Evolutionary conservation across 805 yeast species (phyloP).

Genomic region (Metschnikowia corniflorae): DNA sequence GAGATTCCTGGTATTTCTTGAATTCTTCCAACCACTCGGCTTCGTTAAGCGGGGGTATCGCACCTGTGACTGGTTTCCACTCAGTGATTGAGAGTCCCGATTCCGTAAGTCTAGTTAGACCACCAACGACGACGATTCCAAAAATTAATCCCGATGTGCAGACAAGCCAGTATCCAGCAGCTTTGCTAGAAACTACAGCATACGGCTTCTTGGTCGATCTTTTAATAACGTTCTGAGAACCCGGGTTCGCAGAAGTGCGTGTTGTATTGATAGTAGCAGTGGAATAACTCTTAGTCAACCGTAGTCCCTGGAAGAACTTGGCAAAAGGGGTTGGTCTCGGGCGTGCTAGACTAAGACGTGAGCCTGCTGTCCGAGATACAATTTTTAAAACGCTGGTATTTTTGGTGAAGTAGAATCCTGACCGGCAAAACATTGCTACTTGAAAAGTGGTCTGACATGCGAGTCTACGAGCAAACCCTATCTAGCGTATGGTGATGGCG

Average conservation of each 20-base stretch:
- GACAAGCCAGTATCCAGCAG: slow-evolving; percentile 82
- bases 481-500: not conserved
- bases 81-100: slow-evolving; percentile 95
- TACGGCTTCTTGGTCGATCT: slow-evolving; percentile 3
- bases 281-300: too few relatives aligned
- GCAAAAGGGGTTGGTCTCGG: slow-evolving; percentile 10
- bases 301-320: slow-evolving; percentile 3
- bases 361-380: slow-evolving; percentile 21
- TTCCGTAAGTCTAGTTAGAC: slow-evolving; percentile 91
- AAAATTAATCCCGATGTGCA: slow-evolving; percentile 87
- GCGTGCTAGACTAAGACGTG: slow-evolving; percentile 16
- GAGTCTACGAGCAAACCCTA: too few relatives aligned
- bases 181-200: slow-evolving; percentile 23
- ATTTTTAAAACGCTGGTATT: slow-evolving; percentile 46
- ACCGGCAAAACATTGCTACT: slow-evolving; percentile 37
- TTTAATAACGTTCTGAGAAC: too few relatives aligned
- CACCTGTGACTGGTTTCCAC: slow-evolving; percentile 97
- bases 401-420: slow-evolving; percentile 57
- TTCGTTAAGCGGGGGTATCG: slow-evolving; percentile 81
- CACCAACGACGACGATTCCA: slow-evolving; percentile 95
- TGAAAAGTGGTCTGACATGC: not conserved
- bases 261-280: too few relatives aligned
- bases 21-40: slow-evolving; percentile 87
- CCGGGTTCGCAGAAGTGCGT: too few relatives aligned
- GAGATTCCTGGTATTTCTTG: slow-evolving; percentile 73